Conservation (phyloP, 345 rosid genomes). For the Citrus unshiu region DNA sequence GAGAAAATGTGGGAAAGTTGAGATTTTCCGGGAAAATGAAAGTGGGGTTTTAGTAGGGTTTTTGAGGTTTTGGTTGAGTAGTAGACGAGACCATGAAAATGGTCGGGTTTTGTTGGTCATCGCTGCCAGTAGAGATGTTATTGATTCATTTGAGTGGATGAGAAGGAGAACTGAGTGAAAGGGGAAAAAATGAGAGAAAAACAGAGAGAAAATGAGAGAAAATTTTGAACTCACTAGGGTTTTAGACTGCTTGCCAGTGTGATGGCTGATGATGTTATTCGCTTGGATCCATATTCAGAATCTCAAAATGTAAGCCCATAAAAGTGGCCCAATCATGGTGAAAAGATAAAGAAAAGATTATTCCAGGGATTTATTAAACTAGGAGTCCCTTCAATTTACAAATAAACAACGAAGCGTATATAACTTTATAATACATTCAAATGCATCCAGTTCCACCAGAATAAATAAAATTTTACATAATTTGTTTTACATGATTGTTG, state of each 20-base stretch:
- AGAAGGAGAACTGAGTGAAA: not conserved
- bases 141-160: constrained; percentile 21
- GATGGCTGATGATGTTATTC: too few species aligned
- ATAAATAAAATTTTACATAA: too few species aligned
- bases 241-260: not conserved
- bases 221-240: not conserved
- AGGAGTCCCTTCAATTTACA: too few species aligned
- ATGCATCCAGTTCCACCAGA: too few species aligned
- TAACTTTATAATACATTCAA: too few species aligned
- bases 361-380: too few species aligned
- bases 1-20: constrained; percentile 9
- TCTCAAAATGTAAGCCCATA: not conserved
- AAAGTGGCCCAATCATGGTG: not conserved
- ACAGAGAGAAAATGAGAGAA: not conserved
- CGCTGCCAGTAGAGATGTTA: not conserved
- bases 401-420: too few species aligned
- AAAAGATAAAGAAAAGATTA: not conserved
- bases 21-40: constrained; percentile 19
- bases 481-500: too few species aligned
- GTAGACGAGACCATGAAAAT: constrained; percentile 41
- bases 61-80: constrained; percentile 26
- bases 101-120: constrained; percentile 37
- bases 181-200: not conserved
- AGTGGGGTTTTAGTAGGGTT: constrained; percentile 20
- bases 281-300: not conserved